Conservation (phyloP, 345 rosid genomes). For the Lepidium aucheri region DNA sequence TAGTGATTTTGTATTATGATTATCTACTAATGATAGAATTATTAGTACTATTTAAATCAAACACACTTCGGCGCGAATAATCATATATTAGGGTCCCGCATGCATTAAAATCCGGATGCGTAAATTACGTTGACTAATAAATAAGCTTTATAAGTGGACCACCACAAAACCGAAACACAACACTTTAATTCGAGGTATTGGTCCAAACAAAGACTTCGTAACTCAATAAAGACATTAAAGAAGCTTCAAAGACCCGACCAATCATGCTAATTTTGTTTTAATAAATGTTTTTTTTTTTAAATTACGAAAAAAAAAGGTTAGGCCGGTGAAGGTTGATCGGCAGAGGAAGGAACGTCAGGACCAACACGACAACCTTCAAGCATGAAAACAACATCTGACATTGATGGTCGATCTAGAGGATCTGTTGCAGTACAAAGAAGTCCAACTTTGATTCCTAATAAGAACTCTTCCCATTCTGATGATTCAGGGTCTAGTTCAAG, state of each 20-base stretch:
- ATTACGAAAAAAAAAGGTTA: slow-evolving; percentile 16
- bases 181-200: slow-evolving; percentile 5
- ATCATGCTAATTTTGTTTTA: not conserved
- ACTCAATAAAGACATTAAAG: slow-evolving; percentile 18
- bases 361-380: slow-evolving; percentile 97
- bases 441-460: slow-evolving; percentile 91
- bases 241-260: slow-evolving; percentile 20
- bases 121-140: slow-evolving; percentile 16
- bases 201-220: slow-evolving; percentile 7
- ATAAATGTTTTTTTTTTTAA: not conserved
- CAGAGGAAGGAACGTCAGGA: slow-evolving; percentile 73
- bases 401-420: slow-evolving; percentile 78
- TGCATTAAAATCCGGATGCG: not conserved
- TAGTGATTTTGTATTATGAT: not conserved
- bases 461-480: slow-evolving; percentile 97
- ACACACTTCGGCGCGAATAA: slow-evolving; percentile 14
- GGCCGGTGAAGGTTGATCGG: slow-evolving; percentile 83
- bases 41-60: not conserved
- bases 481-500: slow-evolving; percentile 93
- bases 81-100: slow-evolving; percentile 5
- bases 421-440: slow-evolving; percentile 82
- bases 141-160: not conserved
- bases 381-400: slow-evolving; percentile 93
- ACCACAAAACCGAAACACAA: not conserved
- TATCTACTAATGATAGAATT: not conserved